Percentiles rank a stretch among this genome's conserved stretches.
These are phyloP conservation scores for Panus rudis DNA, from an alignment of 768 basidiomycete genomes.

Conservation along the genomic window DNA sequence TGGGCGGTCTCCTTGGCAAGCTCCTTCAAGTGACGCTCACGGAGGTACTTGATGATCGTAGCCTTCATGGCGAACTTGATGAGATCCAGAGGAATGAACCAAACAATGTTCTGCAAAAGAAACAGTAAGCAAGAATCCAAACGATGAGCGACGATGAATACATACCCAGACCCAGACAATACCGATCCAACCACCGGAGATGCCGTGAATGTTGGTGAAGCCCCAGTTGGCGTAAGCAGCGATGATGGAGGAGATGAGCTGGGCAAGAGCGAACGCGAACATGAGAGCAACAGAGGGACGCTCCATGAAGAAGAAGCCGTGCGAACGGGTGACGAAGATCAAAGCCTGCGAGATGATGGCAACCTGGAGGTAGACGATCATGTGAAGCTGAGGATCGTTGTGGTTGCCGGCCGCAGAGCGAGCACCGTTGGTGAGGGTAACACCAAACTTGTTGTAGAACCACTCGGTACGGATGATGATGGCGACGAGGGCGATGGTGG, in stretches of 20 bases:
- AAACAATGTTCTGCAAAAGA: constrained; percentile 70
- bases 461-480: constrained; percentile 83
- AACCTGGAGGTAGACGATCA: constrained; percentile 91
- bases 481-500: constrained; percentile 76
- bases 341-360: constrained; percentile 98
- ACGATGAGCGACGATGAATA: constrained; percentile 12
- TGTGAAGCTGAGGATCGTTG: constrained; percentile 77
- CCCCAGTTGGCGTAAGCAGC: constrained; percentile 91
- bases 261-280: constrained; percentile 86
- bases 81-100: constrained; percentile 93
- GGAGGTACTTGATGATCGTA: constrained; percentile 81
- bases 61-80: constrained; percentile 98
- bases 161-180: constrained; percentile 95
- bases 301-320: constrained; percentile 96
- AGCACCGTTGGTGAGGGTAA: constrained; percentile 36
- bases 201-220: constrained; percentile 75
- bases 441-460: constrained; percentile 86
- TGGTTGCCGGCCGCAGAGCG: constrained; percentile 26
- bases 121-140: constrained; percentile 10
- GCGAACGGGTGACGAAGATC: constrained; percentile 93
- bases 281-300: constrained; percentile 86
- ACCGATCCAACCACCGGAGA: constrained; percentile 95
- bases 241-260: constrained; percentile 93
- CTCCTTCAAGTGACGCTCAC: constrained; percentile 48
- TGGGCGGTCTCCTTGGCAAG: constrained; percentile 25